A percentile compares a stretch with the other conserved stretches of the same genome.
These are phyloP conservation scores for Debaryomyces fabryi DNA, from an alignment of 1,139 yeast species.

Conservation along the genomic window DNA sequence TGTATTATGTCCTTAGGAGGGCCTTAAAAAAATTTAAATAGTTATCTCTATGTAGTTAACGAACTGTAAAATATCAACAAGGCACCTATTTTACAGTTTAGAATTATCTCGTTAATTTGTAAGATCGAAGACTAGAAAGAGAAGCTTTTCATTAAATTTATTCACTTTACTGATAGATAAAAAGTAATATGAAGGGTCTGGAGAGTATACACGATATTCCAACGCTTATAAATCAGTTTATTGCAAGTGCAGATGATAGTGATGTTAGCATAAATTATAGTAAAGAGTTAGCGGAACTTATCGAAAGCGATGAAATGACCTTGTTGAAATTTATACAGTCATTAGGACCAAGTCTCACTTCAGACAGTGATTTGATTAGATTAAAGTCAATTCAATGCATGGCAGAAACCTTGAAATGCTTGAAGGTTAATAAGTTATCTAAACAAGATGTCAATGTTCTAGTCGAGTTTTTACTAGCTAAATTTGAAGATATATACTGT, in stretches of 20 bases:
- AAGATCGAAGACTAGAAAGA: not conserved
- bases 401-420: slow-evolving; percentile 46
- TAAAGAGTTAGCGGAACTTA: slow-evolving; percentile 25
- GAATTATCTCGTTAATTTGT: not conserved
- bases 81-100: slow-evolving; percentile 5
- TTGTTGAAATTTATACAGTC: slow-evolving; percentile 40
- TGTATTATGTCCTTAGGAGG: not conserved
- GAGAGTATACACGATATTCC: slow-evolving; percentile 20
- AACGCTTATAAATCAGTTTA: slow-evolving; percentile 40
- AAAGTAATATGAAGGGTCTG: slow-evolving; percentile 1
- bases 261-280: slow-evolving; percentile 22
- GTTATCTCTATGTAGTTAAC: not conserved
- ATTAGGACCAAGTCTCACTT: slow-evolving; percentile 57
- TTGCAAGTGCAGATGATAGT: slow-evolving; percentile 26
- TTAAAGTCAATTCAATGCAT: slow-evolving; percentile 60
- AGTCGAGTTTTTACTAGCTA: slow-evolving; percentile 61
- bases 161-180: not conserved
- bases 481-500: slow-evolving; percentile 66
- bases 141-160: not conserved
- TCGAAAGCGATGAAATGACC: slow-evolving; percentile 25
- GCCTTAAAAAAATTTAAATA: not conserved
- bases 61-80: not conserved
- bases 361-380: slow-evolving; percentile 62
- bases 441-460: slow-evolving; percentile 72
- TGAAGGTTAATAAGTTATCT: slow-evolving; percentile 44